Conservation (phyloP, 768 basidiomycete genomes). For the Xanthoconium stramineum region DNA sequence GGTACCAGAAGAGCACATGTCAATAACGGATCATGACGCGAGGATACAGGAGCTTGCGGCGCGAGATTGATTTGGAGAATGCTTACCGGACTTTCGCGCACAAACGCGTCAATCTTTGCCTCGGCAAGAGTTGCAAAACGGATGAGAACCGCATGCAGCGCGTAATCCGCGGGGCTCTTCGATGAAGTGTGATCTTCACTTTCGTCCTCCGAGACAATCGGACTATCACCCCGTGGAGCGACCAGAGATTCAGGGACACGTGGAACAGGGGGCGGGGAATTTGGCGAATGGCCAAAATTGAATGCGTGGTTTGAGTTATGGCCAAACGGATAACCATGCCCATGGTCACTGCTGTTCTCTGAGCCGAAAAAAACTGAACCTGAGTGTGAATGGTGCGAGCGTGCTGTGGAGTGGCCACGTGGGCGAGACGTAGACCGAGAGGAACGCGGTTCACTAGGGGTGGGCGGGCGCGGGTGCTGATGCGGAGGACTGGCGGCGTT, state of each 20-base stretch:
- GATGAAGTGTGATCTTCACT: conserved; percentile 61
- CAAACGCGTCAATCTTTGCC: conserved; percentile 71
- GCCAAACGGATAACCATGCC: conserved; percentile 38
- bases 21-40: not conserved
- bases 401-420: conserved; percentile 57
- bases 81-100: conserved; percentile 66
- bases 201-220: conserved; percentile 58
- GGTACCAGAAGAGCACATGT: not conserved
- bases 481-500: conserved; percentile 46
- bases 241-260: conserved; percentile 66
- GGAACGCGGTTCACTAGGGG: conserved; percentile 44
- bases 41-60: not conserved
- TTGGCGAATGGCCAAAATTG: conserved; percentile 29
- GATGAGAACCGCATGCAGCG: conserved; percentile 84
- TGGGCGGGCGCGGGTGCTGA: conserved; percentile 54
- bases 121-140: conserved; percentile 81
- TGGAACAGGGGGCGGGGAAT: conserved; percentile 76
- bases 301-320: conserved; percentile 26
- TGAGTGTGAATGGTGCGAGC: conserved; percentile 75
- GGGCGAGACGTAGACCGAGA: conserved; percentile 40
- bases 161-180: conserved; percentile 84
- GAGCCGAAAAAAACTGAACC: conserved; percentile 71
- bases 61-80: not conserved
- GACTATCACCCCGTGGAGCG: conserved; percentile 49
- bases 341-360: conserved; percentile 70